phyloP scores from a whole-genome alignment of 805 yeast species.

The Saccharomycopsis lassenensis region DNA sequence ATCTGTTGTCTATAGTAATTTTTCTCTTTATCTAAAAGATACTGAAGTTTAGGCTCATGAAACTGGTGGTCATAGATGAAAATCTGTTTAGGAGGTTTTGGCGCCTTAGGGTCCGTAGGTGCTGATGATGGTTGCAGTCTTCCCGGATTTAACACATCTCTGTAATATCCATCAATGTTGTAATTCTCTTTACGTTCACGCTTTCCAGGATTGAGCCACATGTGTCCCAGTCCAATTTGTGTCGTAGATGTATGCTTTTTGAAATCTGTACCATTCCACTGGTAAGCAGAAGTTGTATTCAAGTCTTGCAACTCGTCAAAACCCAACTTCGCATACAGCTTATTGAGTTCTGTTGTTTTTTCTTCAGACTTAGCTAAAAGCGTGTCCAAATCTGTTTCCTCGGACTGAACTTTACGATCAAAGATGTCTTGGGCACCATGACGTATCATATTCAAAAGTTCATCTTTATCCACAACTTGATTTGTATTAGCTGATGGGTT shows the following conservation, averaged over 20 bases:
- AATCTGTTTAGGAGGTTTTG: conserved; percentile 77
- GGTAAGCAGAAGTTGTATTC: conserved; percentile 56
- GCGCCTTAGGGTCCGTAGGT: conserved; percentile 45
- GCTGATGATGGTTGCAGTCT: conserved; percentile 37
- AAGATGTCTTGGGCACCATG: conserved; percentile 68
- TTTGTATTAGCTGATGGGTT: conserved; percentile 25
- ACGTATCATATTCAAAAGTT: conserved; percentile 71
- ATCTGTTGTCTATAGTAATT: conserved; percentile 62
- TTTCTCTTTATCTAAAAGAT: conserved; percentile 72
- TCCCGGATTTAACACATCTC: conserved; percentile 68
- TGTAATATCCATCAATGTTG: conserved; percentile 78
- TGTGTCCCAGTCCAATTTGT: conserved; percentile 36
- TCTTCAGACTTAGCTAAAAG: conserved; percentile 49
- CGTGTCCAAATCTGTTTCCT: conserved; percentile 49
- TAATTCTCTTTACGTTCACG: conserved; percentile 79
- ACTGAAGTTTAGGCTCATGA: conserved; percentile 64
- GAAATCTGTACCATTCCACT: conserved; percentile 82
- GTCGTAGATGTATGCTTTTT: conserved; percentile 47
- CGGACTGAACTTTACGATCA: conserved; percentile 21
- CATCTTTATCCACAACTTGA: conserved; percentile 49
- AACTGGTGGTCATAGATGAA: conserved; percentile 86
- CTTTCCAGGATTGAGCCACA: conserved; percentile 80
- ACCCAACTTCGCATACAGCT: conserved; percentile 56
- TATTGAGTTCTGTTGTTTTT: conserved; percentile 50
- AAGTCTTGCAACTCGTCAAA: conserved; percentile 67